Evolutionary conservation across 495 filamentous ascomycete species (phyloP).

Genomic region (Lentithecium fluviatile): DNA sequence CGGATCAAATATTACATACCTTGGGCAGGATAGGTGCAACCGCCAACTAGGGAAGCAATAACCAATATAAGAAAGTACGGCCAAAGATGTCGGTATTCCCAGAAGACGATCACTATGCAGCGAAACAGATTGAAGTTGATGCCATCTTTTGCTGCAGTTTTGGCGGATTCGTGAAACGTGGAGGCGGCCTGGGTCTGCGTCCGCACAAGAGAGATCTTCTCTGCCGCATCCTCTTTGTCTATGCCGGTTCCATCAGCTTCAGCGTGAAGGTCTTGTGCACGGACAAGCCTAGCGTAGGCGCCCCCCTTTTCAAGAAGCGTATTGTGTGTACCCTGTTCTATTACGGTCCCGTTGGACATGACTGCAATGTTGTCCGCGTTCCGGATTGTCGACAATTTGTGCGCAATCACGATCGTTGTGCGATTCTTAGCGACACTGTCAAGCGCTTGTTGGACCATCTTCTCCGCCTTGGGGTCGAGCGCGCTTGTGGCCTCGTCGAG

Average conservation of each 20-base stretch:
- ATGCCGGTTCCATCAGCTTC: background rate
- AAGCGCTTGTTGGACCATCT: slow-evolving; percentile 91
- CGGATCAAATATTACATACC: no score
- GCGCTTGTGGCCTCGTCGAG: slow-evolving; percentile 95
- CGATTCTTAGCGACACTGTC: slow-evolving; percentile 81
- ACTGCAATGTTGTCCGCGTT: slow-evolving; percentile 96
- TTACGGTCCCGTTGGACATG: slow-evolving; percentile 75
- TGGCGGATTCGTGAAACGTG: background rate
- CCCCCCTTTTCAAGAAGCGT: slow-evolving; percentile 60
- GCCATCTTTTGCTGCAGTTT: background rate
- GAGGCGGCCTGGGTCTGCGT: slow-evolving; percentile 13
- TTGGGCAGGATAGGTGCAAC: slow-evolving; percentile 38
- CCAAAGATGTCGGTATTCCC: slow-evolving; percentile 18
- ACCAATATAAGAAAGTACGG: slow-evolving; percentile 6
- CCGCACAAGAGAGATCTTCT: slow-evolving; percentile 15
- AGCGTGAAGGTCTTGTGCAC: slow-evolving; percentile 28
- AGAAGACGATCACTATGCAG: slow-evolving; percentile 26
- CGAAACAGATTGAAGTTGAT: slow-evolving; percentile 20
- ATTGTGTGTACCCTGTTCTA: slow-evolving; percentile 84
- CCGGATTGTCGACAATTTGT: slow-evolving; percentile 91
- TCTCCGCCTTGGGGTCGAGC: slow-evolving; percentile 91
- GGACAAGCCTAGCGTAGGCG: slow-evolving; percentile 53
- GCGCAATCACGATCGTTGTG: slow-evolving; percentile 94
- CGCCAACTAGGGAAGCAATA: slow-evolving; percentile 13
- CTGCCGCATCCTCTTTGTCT: background rate